Base-by-base conservation (phyloP, 225 moss, liverwort and hornwort genomes). In the Climacium dendroides region DNA sequence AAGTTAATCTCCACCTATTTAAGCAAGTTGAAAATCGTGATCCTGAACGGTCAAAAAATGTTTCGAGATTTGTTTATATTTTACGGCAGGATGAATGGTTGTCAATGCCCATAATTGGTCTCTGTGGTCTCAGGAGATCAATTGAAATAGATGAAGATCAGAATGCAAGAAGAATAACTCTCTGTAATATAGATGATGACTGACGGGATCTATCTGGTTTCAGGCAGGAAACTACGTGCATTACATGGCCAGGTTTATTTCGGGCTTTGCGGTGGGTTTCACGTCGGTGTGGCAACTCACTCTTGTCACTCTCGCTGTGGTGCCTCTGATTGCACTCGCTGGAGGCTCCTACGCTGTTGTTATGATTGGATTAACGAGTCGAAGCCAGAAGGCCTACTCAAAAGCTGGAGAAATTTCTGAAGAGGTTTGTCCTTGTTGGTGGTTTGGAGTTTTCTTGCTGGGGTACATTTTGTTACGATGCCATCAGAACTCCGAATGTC, bases 171-270 rank as follows among this genome's bases (percentile, higher is more conserved):
- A 16, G 15, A 73, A 79, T 32, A 53, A 30, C 29, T 78, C 19
- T 74, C 22, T 61, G 34, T 85, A 74, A 69, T 67, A 30, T 54
- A 19, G 7, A 52, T 65, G 6, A 69, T 62, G 70, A 14, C 58
- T 88, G 14, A 83, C 34, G 64, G 17, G 26, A 76, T 78, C n/a
- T 34, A 79, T 81, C 64, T 90, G 87, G 59, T 85, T 86, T 80
- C 95, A 97, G 97, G 95, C 96, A 74, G 96, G 94, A 85, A 94
- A 92, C 83, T 97, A 96, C 86, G 91, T 97, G 32, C 95, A 94
- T 86, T 96, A 95, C 76, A 90, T 95, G 91, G 93, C 97, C 84
- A 93, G 91, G 90, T 96, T 96, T 72, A 80, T 93, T 83, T 94
- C 94, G 53, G 97, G 95, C 74, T 90, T 94, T 81, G 91, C 94